Conservation (phyloP, 805 yeast genomes). For the Ogataea pignaliae region DNA sequence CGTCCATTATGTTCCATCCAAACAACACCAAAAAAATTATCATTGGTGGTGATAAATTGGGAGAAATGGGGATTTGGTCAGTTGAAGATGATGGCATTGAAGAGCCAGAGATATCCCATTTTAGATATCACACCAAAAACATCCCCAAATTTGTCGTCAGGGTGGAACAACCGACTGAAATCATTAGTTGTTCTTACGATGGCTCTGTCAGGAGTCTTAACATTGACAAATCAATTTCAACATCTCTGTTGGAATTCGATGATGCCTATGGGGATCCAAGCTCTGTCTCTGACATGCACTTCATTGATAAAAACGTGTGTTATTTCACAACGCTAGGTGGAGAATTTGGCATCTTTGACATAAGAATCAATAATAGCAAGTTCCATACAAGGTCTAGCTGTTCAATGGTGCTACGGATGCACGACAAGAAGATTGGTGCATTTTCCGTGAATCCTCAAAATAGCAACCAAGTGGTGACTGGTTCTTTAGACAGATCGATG, state of each 20-base stretch:
- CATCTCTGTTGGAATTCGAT: slow-evolving; percentile 55
- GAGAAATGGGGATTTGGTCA: slow-evolving; percentile 86
- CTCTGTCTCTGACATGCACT: slow-evolving; percentile 74
- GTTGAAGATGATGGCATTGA: slow-evolving; percentile 41
- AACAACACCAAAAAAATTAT: slow-evolving; percentile 54
- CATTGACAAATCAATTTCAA: slow-evolving; percentile 51
- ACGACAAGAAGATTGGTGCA: slow-evolving; percentile 91
- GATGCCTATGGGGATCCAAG: slow-evolving; percentile 49
- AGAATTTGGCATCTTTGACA: slow-evolving; percentile 69
- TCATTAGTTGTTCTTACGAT: slow-evolving; percentile 78
- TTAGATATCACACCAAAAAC: slow-evolving; percentile 73
- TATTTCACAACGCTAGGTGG: slow-evolving; percentile 80
- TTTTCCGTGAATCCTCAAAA: slow-evolving; percentile 72
- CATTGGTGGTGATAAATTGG: slow-evolving; percentile 86
- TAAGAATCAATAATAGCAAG: slow-evolving; percentile 38
- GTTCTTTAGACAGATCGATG: slow-evolving; percentile 81
- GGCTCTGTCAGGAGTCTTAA: slow-evolving; percentile 79
- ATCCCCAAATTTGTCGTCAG: slow-evolving; percentile 52
- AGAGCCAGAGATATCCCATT: slow-evolving; percentile 52
- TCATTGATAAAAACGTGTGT: slow-evolving; percentile 52
- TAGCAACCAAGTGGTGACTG: slow-evolving; percentile 70
- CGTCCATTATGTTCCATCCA: slow-evolving; percentile 77
- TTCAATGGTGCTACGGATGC: slow-evolving; percentile 49
- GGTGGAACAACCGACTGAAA: slow-evolving; percentile 45
- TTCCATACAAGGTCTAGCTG: slow-evolving; percentile 4